Percentiles rank a stretch among this genome's conserved stretches.
Conservation (phyloP, 2,329 filamentous ascomycete genomes). For the Botrytis elliptica region DNA sequence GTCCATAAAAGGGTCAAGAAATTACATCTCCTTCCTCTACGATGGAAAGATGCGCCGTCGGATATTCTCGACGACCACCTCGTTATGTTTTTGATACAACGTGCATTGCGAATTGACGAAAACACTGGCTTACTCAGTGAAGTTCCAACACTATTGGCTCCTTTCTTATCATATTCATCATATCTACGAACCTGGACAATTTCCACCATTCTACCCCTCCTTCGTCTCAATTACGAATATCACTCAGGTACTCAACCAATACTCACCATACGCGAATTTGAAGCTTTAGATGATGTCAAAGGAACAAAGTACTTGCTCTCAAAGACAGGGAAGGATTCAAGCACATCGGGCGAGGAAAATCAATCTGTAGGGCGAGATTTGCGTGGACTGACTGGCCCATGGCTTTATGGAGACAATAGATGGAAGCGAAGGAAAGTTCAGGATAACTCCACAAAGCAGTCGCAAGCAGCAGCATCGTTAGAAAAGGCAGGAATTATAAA, state of each 20-base stretch:
- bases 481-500: constrained; percentile 32
- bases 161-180: constrained; percentile 63
- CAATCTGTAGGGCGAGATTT: constrained; percentile 60
- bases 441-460: constrained; percentile 22
- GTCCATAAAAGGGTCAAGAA: constrained; percentile 63
- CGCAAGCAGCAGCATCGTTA: constrained; percentile 27
- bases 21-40: constrained; percentile 60
- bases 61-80: constrained; percentile 55
- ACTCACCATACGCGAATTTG: constrained; percentile 62
- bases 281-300: constrained; percentile 55
- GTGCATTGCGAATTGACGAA: constrained; percentile 67
- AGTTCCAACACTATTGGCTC: constrained; percentile 63
- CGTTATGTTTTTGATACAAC: constrained; percentile 64
- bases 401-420: constrained; percentile 65
- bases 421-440: constrained; percentile 51
- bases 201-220: constrained; percentile 65
- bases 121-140: constrained; percentile 71
- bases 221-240: constrained; percentile 69
- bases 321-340: constrained; percentile 46
- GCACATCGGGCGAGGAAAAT: constrained; percentile 26
- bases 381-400: constrained; percentile 67
- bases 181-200: constrained; percentile 67
- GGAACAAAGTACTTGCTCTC: constrained; percentile 63
- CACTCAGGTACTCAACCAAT: constrained; percentile 49
- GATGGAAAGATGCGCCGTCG: constrained; percentile 47